Evolutionary conservation across 2,329 filamentous ascomycete genomes (phyloP), one percentile per base, ranked within the genome.

Genomic region (Ploettnerulaceae sp.): DNA sequence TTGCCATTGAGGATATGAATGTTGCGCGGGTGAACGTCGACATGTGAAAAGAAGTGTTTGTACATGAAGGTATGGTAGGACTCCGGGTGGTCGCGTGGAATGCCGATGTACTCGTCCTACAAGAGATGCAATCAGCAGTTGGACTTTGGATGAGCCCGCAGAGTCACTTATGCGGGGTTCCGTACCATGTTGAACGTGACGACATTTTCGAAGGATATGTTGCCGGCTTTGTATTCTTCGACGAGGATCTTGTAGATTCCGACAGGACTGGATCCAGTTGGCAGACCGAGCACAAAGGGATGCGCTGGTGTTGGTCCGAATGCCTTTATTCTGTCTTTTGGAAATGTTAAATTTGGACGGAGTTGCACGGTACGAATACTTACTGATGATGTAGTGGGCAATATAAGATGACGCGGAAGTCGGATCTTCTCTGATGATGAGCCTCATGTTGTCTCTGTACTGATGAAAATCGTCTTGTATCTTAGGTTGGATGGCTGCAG

Each of bases 61-160:
- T 89, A 94, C 88, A 94, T 93, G 72, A 93, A 94, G 55, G 82
- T 86, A 71, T 94, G 88, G 69, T 94, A 94, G 60, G 83, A 89
- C 66, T 93, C 82, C 9, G 86, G 82, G 64, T 94, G 86, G 59
- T 90, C 86, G 60, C 86, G 81, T 25, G 87, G 83, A 53, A 94
- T 77, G 47, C 84, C 86, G 56, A 93, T 86, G 61, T 94, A 94
- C 69, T 94, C 88, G 68, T 94, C 88, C 81, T 85, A 56, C 14
- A 6, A 24, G 14, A 22, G 21, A 38, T 40, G 39, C 29, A 25
- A 31, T 42, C 28, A 48, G 38, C 39, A 34, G 29, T 17, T 11
- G 39, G 29, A 38, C 35, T 37, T 44, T 14, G 29, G 38, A n/a
- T 21, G 15, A 34, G 14, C 35, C n/a, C 38, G 41, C 40, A 25